A percentile compares a stretch with the other conserved stretches of the same genome.
phyloP scores from a whole-genome alignment of 2,329 filamentous ascomycete species.

The Claviceps arundinis region DNA sequence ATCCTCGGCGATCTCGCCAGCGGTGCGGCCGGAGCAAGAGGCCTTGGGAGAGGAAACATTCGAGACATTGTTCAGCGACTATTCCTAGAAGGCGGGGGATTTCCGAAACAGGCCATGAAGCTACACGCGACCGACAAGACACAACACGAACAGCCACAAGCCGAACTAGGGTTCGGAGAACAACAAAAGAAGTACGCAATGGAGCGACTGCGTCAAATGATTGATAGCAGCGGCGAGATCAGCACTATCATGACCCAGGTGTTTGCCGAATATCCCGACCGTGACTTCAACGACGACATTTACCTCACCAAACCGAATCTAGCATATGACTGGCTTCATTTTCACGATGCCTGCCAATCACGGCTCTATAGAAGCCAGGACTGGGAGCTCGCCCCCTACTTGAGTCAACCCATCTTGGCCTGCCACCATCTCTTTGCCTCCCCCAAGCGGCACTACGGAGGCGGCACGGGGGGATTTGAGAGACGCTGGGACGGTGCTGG shows the following conservation, averaged over 20 bases:
- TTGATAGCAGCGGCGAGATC: conserved; percentile 66
- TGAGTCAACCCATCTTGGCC: conserved; percentile 73
- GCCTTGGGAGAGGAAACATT: conserved; percentile 55
- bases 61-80: conserved; percentile 68
- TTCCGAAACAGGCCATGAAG: conserved; percentile 44
- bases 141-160: conserved; percentile 39
- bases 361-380: conserved; percentile 74
- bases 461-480: conserved; percentile 27
- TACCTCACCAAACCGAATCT: conserved; percentile 76
- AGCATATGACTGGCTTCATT: conserved; percentile 91
- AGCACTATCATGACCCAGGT: conserved; percentile 72
- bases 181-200: conserved; percentile 59
- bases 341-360: conserved; percentile 73
- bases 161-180: conserved; percentile 58
- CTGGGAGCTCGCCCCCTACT: conserved; percentile 82
- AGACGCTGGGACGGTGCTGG: conserved; percentile 25
- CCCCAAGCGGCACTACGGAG: conserved; percentile 36
- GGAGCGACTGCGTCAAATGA: conserved; percentile 59
- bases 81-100: conserved; percentile 67
- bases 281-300: conserved; percentile 86
- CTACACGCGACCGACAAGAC: conserved; percentile 30
- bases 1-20: conserved; percentile 54
- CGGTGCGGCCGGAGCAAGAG: conserved; percentile 57
- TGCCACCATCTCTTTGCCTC: conserved; percentile 88
- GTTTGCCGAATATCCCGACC: conserved; percentile 73